phyloP scores from a whole-genome alignment of 108 stramenopile genomes.

The Conticribra weissflogii region DNA sequence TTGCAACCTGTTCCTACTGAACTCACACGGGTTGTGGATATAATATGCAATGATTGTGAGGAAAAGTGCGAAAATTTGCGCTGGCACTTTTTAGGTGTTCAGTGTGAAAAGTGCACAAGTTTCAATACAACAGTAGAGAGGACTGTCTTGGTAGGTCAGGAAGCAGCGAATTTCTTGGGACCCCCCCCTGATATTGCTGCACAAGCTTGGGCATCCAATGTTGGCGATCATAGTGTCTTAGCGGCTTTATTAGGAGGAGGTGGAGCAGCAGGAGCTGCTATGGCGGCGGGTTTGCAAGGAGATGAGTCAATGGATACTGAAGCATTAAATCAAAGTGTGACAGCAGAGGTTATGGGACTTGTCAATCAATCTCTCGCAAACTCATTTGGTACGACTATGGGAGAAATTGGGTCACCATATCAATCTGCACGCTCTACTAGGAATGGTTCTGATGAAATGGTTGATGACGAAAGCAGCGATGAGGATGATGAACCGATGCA shows the following conservation, averaged over 20 bases:
- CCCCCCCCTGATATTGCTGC: slow-evolving; percentile 20
- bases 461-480: slow-evolving; percentile 17
- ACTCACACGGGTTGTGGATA: slow-evolving; percentile 80
- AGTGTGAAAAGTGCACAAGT: slow-evolving; percentile 68
- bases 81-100: slow-evolving; percentile 88
- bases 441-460: slow-evolving; percentile 4
- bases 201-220: slow-evolving; percentile 13
- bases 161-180: slow-evolving; percentile 77
- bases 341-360: slow-evolving; percentile 29
- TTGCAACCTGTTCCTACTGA: slow-evolving; percentile 84
- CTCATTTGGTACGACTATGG: no score
- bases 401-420: no score
- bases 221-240: slow-evolving; percentile 35
- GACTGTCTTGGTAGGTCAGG: slow-evolving; percentile 73
- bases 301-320: slow-evolving; percentile 32
- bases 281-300: slow-evolving; percentile 4
- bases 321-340: slow-evolving; percentile 30
- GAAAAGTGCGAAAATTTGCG: slow-evolving; percentile 57
- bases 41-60: slow-evolving; percentile 86
- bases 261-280: slow-evolving; percentile 9
- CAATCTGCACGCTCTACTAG: slow-evolving; percentile 2
- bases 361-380: no score
- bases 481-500: slow-evolving; percentile 20
- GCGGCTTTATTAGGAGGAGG: slow-evolving; percentile 34
- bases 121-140: slow-evolving; percentile 84